Evolutionary conservation across 2,329 filamentous ascomycete genomes (phyloP), one percentile per base, ranked within the genome.

Genomic region (Xylariomycetidae sp.): DNA sequence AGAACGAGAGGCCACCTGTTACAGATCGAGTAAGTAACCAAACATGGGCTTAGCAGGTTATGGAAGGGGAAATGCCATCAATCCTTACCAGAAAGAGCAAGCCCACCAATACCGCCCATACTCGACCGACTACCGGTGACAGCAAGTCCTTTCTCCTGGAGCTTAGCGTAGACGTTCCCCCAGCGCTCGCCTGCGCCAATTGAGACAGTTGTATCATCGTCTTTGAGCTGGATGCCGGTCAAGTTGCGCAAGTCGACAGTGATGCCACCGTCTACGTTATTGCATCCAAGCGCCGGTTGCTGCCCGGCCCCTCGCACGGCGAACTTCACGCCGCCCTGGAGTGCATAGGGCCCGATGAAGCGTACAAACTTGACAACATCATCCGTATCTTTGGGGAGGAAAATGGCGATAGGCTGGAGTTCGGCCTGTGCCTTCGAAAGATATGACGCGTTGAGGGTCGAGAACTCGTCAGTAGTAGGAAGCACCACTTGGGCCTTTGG

Each of bases 1-100:
- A 61, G 45, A 59, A 65, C 2, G 61, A 63, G 7, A 67, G 48
- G 2, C 66, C 66, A 31, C 66, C 45, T 41, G 27, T 10, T 9
- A n/a, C n/a, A n/a, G n/a, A n/a, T n/a, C n/a, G n/a, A n/a, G n/a
- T n/a, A n/a, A n/a, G n/a, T n/a, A n/a, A n/a, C n/a, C n/a, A n/a
- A n/a, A n/a, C 33, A 46, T 56, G 22, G 52, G 47, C 28, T 32
- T 32, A 18, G 11, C 12, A 23, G 12, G 15, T 31, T 13, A 28
- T 31, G 18, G n/a, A 17, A 11, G 14, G 17, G 16, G n/a, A 25
- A 13, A 16, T 16, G 25, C 34, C 29, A 5, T 25, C 13, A 27
- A 20, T 28, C 8, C 8, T 23, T 23, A 23, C 20, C 20, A 8
- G 20, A 23, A 8, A 23, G n/a, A 23, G 56, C 47, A 30, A 54